phyloP scores from a whole-genome alignment of 306 rosid species.

The Dicorynia guianensis region DNA sequence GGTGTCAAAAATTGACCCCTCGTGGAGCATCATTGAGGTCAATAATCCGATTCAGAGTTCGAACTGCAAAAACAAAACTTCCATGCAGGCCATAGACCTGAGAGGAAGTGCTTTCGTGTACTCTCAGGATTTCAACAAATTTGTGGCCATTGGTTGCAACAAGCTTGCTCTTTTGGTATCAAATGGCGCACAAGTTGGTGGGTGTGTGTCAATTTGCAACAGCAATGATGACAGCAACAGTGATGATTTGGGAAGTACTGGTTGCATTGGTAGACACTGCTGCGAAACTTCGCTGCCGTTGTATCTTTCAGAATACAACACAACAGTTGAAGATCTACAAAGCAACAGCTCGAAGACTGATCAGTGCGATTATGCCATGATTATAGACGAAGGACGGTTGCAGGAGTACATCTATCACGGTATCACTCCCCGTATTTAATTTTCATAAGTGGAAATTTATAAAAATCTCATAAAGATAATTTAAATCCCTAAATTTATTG shows the following conservation, averaged over 20 bases:
- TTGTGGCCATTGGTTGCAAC: conserved; percentile 42
- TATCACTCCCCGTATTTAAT: no score
- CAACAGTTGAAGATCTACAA: neutral
- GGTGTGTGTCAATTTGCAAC: conserved; percentile 45
- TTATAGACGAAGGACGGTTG: conserved; percentile 19
- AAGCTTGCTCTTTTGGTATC: neutral
- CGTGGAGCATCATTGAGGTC: neutral
- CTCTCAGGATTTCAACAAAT: conserved; percentile 3
- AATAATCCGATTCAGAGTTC: conserved; percentile 29
- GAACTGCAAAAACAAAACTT: neutral
- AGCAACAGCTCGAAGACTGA: neutral
- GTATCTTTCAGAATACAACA: neutral
- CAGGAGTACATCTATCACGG: neutral
- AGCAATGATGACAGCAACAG: neutral
- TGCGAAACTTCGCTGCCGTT: conserved; percentile 14
- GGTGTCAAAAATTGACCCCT: neutral
- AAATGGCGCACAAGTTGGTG: conserved; percentile 11
- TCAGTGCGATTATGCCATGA: conserved; percentile 30
- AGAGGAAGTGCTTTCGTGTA: conserved; percentile 40
- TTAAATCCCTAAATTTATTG: no score
- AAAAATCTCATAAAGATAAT: no score
- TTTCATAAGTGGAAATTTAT: no score
- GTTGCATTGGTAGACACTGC: conserved; percentile 31
- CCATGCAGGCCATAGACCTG: neutral
- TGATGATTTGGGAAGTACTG: neutral